Conservation (phyloP, 2,329 filamentous ascomycete species). For the Alternaria arbusti region DNA sequence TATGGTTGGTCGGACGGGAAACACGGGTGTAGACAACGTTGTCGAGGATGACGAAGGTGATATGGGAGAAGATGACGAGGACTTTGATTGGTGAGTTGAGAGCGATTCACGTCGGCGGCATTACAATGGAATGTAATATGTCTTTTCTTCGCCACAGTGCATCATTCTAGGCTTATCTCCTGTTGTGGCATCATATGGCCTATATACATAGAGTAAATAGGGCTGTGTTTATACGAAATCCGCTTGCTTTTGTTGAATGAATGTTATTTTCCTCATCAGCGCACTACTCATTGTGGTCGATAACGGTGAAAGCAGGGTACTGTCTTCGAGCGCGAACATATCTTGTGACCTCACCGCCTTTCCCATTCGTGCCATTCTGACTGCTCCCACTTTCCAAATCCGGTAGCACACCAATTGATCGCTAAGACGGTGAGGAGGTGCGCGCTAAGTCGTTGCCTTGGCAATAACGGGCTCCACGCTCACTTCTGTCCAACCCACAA, state of each 20-base stretch:
- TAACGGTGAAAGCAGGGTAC: not conserved
- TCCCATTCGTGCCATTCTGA: not conserved
- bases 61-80: not conserved
- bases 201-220: not conserved
- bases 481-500: not conserved
- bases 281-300: not conserved
- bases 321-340: too few species aligned
- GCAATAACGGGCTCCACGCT: not conserved
- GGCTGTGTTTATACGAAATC: not conserved
- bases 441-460: not conserved
- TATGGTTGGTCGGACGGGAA: not conserved
- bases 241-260: not conserved
- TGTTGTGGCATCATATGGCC: not conserved
- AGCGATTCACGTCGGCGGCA: not conserved
- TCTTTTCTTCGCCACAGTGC: not conserved
- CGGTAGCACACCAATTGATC: too few species aligned
- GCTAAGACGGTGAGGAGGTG: not conserved
- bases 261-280: too few species aligned
- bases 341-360: too few species aligned
- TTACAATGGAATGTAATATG: not conserved
- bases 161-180: not conserved
- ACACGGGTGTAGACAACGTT: not conserved
- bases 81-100: not conserved
- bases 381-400: not conserved
- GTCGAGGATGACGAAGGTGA: not conserved